Evolutionary conservation across 805 yeast genomes (phyloP), one percentile per base, ranked within the genome.

Genomic region (Saccharomycodes ludwigii): DNA sequence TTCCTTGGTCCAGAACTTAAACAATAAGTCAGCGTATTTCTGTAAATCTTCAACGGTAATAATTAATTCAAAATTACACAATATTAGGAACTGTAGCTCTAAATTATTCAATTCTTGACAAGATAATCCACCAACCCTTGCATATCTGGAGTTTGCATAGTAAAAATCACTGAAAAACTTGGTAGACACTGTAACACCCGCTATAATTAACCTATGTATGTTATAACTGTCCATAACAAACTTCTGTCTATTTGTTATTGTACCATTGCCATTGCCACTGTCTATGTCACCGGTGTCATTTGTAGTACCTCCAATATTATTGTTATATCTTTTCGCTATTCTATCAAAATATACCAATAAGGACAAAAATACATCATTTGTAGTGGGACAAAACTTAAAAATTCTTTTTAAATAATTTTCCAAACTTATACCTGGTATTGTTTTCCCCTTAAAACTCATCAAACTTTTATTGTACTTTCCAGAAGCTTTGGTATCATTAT

Each of bases 161-260:
- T 86, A 88, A 30, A 86, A 83, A 56, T 88, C 97, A 46, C 88
- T 76, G 54, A 86, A 86, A 54, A 88, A 88, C 60, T 91, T 91
- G 23, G 94, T 80, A 18, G 94, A 83, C 17, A 91, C 96, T 0
- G 99, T 88, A 38, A 91, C 78, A 4, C 96, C 97, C 9, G 94
- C 80, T 29, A 91, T 88, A 31, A 91, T 82, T 41, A 91, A 65
- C 39, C 99, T 68, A 58, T 91, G 99, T 40, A 91, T 85, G 53
- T 91, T 91, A 57, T 80, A 88, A 36, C 94, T 79, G 56, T 91
- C 97, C 86, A 91, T 83, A 7, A 88, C 94, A 54, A 91, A 86
- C 37, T 83, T 57, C 52, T 80, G 88, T 31, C 62, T n/a, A n/a
- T n/a, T n/a, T 35, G 13, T 38, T 18, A 18, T 33, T 13, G 33